Percentiles rank a stretch among this genome's conserved stretches.
Conservation (phyloP, 1,284 basidiomycete species). For the Irpex sp. region DNA sequence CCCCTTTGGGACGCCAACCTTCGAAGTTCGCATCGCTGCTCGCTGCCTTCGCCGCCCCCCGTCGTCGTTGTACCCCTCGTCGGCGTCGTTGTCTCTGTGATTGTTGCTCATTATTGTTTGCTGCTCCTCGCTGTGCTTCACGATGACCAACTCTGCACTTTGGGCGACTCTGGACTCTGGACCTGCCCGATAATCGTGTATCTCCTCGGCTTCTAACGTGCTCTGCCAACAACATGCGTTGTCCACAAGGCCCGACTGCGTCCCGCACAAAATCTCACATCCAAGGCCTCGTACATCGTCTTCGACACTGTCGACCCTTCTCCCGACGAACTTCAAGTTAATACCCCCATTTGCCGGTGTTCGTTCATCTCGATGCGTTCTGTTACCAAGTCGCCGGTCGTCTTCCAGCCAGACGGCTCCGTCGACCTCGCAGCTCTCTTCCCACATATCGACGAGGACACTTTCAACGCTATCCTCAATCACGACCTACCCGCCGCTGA, state of each 20-base stretch:
- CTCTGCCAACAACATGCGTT: conserved; percentile 14
- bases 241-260: conserved; percentile 13
- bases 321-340: neutral
- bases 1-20: conserved; percentile 13
- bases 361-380: neutral
- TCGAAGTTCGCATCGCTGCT: conserved; percentile 1
- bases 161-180: neutral
- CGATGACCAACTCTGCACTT: neutral
- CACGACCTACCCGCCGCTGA: conserved; percentile 27
- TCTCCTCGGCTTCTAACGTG: conserved; percentile 1
- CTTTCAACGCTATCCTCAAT: conserved; percentile 26
- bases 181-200: neutral
- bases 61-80: neutral
- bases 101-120: neutral
- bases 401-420: conserved; percentile 12
- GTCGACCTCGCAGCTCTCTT: conserved; percentile 25
- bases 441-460: conserved; percentile 30
- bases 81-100: neutral
- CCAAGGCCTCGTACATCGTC: neutral
- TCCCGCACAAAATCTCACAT: neutral
- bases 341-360: neutral
- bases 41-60: neutral
- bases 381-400: neutral
- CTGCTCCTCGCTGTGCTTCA: neutral
- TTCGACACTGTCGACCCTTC: neutral